A percentile compares a stretch with the other conserved stretches of the same genome.
Evolutionary conservation across 164 flowering plant genomes (phyloP).

Genomic region (Houttuynia cordata): DNA sequence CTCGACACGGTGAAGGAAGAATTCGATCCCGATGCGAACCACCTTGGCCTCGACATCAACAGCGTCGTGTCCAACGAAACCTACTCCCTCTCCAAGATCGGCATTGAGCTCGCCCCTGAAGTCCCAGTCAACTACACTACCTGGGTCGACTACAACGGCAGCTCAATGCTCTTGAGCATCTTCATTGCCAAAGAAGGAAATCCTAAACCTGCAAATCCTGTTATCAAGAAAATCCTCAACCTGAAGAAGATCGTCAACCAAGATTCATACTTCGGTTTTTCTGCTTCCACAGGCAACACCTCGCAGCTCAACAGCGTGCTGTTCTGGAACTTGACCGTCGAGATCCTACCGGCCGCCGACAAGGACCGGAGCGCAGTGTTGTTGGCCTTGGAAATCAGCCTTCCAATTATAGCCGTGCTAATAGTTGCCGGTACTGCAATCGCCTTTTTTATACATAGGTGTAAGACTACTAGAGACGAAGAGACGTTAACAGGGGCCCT

Average conservation of each 20-base stretch:
- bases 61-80: constrained; percentile 20
- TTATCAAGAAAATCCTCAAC: constrained; percentile 20
- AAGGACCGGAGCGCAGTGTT: background rate
- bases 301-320: constrained; percentile 45
- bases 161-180: constrained; percentile 16
- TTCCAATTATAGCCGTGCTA: constrained; percentile 11
- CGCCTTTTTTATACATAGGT: constrained; percentile 10
- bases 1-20: constrained; percentile 46
- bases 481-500: constrained; percentile 20
- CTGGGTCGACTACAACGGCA: constrained; percentile 49
- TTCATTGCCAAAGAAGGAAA: constrained; percentile 25
- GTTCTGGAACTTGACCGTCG: constrained; percentile 40
- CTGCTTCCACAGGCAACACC: constrained; percentile 45
- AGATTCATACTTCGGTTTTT: constrained; percentile 49
- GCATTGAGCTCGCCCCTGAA: constrained; percentile 16
- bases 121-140: constrained; percentile 20
- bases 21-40: constrained; percentile 49
- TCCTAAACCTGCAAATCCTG: constrained; percentile 23
- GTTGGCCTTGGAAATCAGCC: constrained; percentile 19
- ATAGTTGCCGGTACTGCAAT: background rate
- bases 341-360: constrained; percentile 9
- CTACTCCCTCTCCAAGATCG: constrained; percentile 13
- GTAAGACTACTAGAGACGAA: constrained; percentile 8
- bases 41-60: constrained; percentile 48
- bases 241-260: constrained; percentile 17